Evolutionary conservation across 768 basidiomycete species (phyloP).

Genomic region (Strobilomyces dryophilus): DNA sequence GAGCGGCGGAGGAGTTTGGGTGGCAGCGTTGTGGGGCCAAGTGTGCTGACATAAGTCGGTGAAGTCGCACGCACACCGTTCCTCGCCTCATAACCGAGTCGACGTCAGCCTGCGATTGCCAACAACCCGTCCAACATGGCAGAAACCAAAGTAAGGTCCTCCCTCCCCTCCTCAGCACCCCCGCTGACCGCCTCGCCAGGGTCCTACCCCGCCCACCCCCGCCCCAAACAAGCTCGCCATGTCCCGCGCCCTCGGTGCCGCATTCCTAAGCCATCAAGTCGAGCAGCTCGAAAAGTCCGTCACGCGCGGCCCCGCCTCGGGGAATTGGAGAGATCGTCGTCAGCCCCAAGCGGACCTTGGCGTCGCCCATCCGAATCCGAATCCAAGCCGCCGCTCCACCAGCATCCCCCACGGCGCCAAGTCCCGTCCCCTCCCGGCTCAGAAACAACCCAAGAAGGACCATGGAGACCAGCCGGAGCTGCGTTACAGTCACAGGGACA

Average conservation of each 20-base stretch:
- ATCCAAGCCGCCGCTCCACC: slow-evolving; percentile 16
- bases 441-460: slow-evolving; percentile 24
- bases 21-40: neutral
- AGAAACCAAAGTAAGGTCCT: slow-evolving; percentile 14
- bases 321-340: slow-evolving; percentile 59
- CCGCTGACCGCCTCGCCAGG: slow-evolving; percentile 9
- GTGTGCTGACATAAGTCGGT: neutral
- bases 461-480: slow-evolving; percentile 16
- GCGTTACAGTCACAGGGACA: slow-evolving; percentile 16
- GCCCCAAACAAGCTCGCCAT: slow-evolving; percentile 65
- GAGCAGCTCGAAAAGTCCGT: slow-evolving; percentile 83
- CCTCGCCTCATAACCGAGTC: neutral
- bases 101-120: neutral
- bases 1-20: neutral
- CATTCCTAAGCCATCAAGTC: slow-evolving; percentile 83
- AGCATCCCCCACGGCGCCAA: slow-evolving; percentile 17
- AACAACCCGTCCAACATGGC: slow-evolving; percentile 15
- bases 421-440: slow-evolving; percentile 17
- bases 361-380: slow-evolving; percentile 9
- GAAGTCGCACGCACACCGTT: neutral
- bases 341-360: slow-evolving; percentile 21
- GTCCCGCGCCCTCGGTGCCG: slow-evolving; percentile 84
- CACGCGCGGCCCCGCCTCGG: slow-evolving; percentile 45
- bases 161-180: too few species aligned
- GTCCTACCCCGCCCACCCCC: slow-evolving; percentile 22